Percentiles rank a stretch among this genome's conserved stretches.
Evolutionary conservation across 495 filamentous ascomycete species (phyloP).

Genomic region (Evansstolkia leycettana): DNA sequence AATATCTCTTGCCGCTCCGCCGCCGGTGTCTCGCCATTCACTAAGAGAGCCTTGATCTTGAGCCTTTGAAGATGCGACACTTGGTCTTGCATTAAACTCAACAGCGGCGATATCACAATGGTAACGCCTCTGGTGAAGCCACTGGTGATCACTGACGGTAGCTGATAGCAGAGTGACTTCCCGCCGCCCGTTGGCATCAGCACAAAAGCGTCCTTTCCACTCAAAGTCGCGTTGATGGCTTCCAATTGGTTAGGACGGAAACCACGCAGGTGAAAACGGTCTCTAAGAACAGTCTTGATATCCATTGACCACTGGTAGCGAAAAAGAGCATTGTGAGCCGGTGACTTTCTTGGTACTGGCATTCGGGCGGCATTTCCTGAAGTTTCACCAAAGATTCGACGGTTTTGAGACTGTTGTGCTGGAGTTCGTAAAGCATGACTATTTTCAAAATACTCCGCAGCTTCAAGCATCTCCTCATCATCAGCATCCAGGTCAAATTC

Average conservation of each 20-base stretch:
- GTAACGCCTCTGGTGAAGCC: constrained; percentile 80
- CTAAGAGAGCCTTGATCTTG: constrained; percentile 61
- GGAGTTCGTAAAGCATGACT: constrained; percentile 16
- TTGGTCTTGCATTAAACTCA: constrained; percentile 96
- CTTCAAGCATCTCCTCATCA: constrained; percentile 59
- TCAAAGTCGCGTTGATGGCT: constrained; percentile 86
- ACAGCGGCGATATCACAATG: constrained; percentile 82
- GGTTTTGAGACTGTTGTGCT: constrained; percentile 15
- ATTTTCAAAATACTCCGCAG: constrained; percentile 43
- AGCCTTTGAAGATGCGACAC: constrained; percentile 65
- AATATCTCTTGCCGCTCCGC: constrained; percentile 48
- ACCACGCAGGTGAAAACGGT: constrained; percentile 69
- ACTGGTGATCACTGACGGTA: constrained; percentile 73
- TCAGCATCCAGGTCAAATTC: constrained; percentile 55
- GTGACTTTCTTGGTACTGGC: constrained; percentile 20
- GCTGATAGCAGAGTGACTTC: constrained; percentile 92
- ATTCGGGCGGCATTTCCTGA: constrained; percentile 35
- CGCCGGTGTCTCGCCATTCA: constrained; percentile 59
- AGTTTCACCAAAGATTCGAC: constrained; percentile 42
- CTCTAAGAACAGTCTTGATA: constrained; percentile 61
- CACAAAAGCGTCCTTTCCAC: constrained; percentile 80
- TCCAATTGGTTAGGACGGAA: constrained; percentile 90
- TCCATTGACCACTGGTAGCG: constrained; percentile 71
- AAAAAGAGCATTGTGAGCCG: constrained; percentile 23
- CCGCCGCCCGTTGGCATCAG: constrained; percentile 97